phyloP scores from a whole-genome alignment of 768 basidiomycete genomes.

The Ramaria sp. region DNA sequence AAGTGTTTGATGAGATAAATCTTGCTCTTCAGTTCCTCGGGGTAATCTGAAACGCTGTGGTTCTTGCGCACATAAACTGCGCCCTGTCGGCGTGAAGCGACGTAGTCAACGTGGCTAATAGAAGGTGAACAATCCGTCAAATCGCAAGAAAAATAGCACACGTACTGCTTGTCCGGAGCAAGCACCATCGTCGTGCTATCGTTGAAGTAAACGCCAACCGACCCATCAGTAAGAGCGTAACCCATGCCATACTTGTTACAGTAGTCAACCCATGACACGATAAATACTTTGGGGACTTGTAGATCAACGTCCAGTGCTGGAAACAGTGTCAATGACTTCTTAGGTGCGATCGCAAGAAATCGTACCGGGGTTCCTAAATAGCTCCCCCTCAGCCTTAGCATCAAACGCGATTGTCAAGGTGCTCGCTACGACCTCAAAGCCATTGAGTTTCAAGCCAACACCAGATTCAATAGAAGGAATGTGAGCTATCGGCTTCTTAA shows the following conservation, averaged over 20 bases:
- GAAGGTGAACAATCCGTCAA: constrained; percentile 6
- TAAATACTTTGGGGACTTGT: constrained; percentile 71
- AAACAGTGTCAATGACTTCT: background rate
- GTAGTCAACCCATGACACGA: constrained; percentile 98
- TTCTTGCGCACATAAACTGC: constrained; percentile 63
- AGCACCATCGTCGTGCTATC: constrained; percentile 84
- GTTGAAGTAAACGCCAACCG: constrained; percentile 93
- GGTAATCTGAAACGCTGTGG: constrained; percentile 56
- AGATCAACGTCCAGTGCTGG: constrained; percentile 32
- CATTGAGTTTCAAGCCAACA: constrained; percentile 28
- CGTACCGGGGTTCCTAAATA: constrained; percentile 56
- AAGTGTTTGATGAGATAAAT: constrained; percentile 91
- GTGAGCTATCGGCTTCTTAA: constrained; percentile 21
- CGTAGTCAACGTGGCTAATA: constrained; percentile 78
- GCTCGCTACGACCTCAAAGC: constrained; percentile 56
- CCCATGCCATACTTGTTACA: constrained; percentile 99
- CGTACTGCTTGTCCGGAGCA: constrained; percentile 79
- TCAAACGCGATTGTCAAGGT: constrained; percentile 53
- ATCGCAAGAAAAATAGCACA: constrained; percentile 12
- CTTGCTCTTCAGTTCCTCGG: constrained; percentile 80
- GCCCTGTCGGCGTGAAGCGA: constrained; percentile 57
- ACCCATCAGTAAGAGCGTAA: constrained; percentile 91
- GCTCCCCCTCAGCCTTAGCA: constrained; percentile 44
- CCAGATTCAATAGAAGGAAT: constrained; percentile 17
- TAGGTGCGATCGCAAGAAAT: constrained; percentile 1